These are phyloP conservation scores for Blastomyces percursus DNA, from an alignment of 2,329 filamentous ascomycete genomes.

Conservation along the genomic window DNA sequence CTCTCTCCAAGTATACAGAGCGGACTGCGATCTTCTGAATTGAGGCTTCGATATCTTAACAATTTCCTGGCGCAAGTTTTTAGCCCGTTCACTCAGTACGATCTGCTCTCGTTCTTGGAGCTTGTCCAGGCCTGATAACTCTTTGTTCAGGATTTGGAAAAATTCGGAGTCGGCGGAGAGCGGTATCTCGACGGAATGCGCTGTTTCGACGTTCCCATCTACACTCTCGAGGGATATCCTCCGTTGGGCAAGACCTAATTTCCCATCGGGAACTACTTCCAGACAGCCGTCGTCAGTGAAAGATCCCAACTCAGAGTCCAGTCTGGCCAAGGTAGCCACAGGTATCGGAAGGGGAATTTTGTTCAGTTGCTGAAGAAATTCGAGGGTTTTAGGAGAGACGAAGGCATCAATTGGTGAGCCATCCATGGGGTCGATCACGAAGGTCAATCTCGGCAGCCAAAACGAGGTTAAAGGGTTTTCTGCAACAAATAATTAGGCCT, in stretches of 20 bases:
- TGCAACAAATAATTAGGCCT: constrained; percentile 7
- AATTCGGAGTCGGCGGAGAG: constrained; percentile 69
- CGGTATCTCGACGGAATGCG: constrained; percentile 56
- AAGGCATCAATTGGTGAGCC: constrained; percentile 58
- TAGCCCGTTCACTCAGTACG: constrained; percentile 53
- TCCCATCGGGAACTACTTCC: background rate
- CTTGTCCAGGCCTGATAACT: constrained; percentile 57
- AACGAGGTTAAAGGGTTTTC: constrained; percentile 30
- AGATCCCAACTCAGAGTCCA: background rate
- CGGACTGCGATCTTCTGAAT: constrained; percentile 48
- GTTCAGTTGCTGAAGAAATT: constrained; percentile 52
- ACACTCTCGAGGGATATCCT: background rate
- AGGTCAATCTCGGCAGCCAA: constrained; percentile 58
- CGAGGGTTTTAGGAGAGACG: constrained; percentile 53
- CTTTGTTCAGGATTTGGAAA: constrained; percentile 62
- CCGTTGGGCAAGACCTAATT: background rate
- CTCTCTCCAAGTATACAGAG: constrained; percentile 65
- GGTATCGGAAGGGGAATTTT: constrained; percentile 15
- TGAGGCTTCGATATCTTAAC: constrained; percentile 51
- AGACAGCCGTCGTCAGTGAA: background rate
- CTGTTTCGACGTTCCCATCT: constrained; percentile 11
- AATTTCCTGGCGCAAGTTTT: constrained; percentile 53
- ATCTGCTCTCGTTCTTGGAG: constrained; percentile 57
- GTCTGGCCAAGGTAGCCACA: background rate
- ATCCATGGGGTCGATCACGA: constrained; percentile 56